Evolutionary conservation across 441 rosid genomes (phyloP).

Genomic region (Corymbia citriodora): DNA sequence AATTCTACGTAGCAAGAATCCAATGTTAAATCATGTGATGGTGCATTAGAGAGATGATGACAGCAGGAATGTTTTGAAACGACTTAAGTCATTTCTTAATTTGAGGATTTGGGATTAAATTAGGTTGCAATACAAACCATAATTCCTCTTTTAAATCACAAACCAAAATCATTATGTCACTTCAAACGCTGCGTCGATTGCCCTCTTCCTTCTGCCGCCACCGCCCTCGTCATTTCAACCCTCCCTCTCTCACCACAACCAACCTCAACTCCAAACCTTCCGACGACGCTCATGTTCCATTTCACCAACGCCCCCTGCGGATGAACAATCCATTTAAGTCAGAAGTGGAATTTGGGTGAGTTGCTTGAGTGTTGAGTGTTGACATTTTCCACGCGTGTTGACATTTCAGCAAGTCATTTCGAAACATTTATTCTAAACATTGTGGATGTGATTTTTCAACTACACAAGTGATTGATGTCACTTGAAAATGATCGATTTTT

Average conservation of each 20-base stretch:
- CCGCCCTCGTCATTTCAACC: background rate
- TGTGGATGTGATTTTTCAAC: fast-evolving
- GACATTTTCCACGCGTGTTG: background rate
- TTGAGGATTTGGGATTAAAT: background rate
- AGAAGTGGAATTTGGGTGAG: background rate
- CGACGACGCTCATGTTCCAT: background rate
- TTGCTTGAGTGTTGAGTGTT: no score
- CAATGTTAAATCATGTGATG: background rate
- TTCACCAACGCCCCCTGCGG: background rate
- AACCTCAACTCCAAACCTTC: background rate
- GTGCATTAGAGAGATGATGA: background rate
- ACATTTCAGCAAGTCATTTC: background rate
- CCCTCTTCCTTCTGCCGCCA: background rate
- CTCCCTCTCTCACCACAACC: background rate
- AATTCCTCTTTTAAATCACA: background rate
- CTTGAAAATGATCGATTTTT: background rate
- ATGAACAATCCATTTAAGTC: background rate
- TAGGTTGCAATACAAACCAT: background rate
- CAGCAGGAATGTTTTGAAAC: background rate
- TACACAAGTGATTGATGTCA: background rate
- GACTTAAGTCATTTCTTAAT: background rate
- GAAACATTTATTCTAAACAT: background rate
- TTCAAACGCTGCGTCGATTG: background rate
- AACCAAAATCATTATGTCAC: no score
- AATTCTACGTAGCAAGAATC: no score